Evolutionary conservation across 768 basidiomycete genomes (phyloP).

Genomic region (Termitomyces sp.): DNA sequence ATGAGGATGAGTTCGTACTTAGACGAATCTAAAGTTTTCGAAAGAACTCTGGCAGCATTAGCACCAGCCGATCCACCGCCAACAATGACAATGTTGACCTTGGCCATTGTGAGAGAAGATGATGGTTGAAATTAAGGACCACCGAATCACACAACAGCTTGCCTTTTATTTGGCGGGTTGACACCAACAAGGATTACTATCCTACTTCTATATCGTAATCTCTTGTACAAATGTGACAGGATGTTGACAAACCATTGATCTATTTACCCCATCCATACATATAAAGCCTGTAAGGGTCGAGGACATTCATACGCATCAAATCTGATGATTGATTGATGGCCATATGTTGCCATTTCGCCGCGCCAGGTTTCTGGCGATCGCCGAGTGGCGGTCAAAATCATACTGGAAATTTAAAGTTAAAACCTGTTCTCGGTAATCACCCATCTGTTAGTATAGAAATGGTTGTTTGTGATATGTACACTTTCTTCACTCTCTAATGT

Average conservation of each 20-base stretch:
- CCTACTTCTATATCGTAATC: not conserved
- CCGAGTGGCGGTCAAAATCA: too few species aligned
- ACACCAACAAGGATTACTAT: not conserved
- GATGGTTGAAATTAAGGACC: not conserved
- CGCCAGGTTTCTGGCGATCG: too few species aligned
- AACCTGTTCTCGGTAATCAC: too few species aligned
- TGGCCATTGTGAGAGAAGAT: slow-evolving; percentile 9
- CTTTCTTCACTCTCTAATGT: too few species aligned
- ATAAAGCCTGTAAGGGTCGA: not conserved
- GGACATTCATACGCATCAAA: too few species aligned
- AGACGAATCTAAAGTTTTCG: slow-evolving; percentile 40
- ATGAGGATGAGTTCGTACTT: slow-evolving; percentile 53
- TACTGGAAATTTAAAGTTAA: too few species aligned
- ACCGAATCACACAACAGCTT: not conserved
- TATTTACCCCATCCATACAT: not conserved
- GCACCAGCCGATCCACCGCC: slow-evolving; percentile 59
- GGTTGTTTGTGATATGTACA: too few species aligned
- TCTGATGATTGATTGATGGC: too few species aligned
- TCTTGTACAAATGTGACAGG: not conserved
- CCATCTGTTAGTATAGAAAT: too few species aligned
- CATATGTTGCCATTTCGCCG: not conserved
- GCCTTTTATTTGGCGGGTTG: not conserved
- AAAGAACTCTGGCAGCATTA: slow-evolving; percentile 40
- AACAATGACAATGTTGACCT: slow-evolving; percentile 34
- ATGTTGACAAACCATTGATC: not conserved